A percentile compares a stretch with the other conserved stretches of the same genome.
These are phyloP conservation scores for Solanum clarkiae DNA, from an alignment of 257 asterid genomes.

Conservation along the genomic window DNA sequence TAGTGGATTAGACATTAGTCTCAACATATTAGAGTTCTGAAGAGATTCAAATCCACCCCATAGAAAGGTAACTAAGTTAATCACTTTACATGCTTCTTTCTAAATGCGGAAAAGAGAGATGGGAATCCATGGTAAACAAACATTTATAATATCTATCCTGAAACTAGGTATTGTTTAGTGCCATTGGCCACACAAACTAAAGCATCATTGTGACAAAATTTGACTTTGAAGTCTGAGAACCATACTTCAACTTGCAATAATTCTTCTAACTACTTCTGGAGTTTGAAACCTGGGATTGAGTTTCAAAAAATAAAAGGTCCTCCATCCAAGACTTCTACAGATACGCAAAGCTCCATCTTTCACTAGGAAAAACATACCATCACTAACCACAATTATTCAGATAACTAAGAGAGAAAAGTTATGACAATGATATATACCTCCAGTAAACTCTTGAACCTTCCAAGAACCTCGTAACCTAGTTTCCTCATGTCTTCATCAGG, in stretches of 20 bases:
- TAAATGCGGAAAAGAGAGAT: neutral
- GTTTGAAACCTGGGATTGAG: neutral
- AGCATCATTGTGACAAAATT: neutral
- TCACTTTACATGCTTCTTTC: neutral
- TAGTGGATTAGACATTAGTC: neutral
- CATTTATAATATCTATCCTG: neutral
- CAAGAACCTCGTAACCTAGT: slow-evolving; percentile 68
- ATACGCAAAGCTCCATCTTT: neutral
- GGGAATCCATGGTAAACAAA: neutral
- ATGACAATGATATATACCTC: slow-evolving; percentile 34
- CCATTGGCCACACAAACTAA: neutral
- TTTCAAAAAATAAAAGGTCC: neutral
- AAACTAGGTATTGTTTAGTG: neutral
- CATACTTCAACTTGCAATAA: neutral
- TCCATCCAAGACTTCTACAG: neutral
- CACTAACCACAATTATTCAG: neutral
- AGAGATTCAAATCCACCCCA: neutral
- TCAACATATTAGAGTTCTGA: neutral
- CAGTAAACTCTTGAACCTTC: slow-evolving; percentile 49
- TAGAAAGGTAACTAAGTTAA: neutral
- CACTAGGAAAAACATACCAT: neutral
- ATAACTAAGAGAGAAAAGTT: neutral
- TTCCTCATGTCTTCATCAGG: slow-evolving; percentile 61
- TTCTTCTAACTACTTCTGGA: neutral
- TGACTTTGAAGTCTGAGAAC: neutral